Percentiles rank a stretch among this genome's conserved stretches.
Conservation (phyloP, 768 basidiomycete genomes). For the Nidula microcarpa region DNA sequence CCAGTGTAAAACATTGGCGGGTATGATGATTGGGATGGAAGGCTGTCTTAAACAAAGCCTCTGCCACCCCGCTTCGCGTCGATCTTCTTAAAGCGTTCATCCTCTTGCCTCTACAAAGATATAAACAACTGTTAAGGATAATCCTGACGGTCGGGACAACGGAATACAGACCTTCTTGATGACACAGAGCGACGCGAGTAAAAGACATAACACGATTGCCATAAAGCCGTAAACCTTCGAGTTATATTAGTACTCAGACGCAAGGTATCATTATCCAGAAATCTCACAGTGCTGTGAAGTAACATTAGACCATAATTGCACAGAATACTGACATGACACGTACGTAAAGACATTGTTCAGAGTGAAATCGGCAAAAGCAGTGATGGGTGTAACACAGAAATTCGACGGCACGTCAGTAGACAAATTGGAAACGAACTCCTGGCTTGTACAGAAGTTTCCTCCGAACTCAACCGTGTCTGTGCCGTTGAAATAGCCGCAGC, state of each 20-base stretch:
- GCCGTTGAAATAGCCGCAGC: slow-evolving; percentile 84
- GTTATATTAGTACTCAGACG: not conserved
- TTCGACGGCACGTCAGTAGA: slow-evolving; percentile 37
- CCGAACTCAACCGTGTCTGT: slow-evolving; percentile 56
- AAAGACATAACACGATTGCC: slow-evolving; percentile 69
- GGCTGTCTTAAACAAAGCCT: slow-evolving; percentile 64
- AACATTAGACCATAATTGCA: not conserved
- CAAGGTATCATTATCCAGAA: too few species aligned
- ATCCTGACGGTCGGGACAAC: not conserved
- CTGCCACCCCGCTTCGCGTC: slow-evolving; percentile 84
- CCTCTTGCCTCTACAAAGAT: slow-evolving; percentile 61
- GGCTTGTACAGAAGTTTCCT: slow-evolving; percentile 55
- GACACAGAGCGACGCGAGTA: slow-evolving; percentile 80
- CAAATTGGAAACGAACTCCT: slow-evolving; percentile 35
- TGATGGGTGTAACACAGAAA: slow-evolving; percentile 74
- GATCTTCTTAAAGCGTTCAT: slow-evolving; percentile 84
- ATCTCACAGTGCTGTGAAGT: slow-evolving; percentile 37
- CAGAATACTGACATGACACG: slow-evolving; percentile 20
- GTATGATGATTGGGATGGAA: too few species aligned
- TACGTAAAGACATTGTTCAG: slow-evolving; percentile 85
- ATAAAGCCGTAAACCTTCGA: slow-evolving; percentile 77
- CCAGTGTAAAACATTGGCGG: too few species aligned
- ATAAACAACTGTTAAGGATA: slow-evolving; percentile 1
- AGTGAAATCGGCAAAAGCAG: slow-evolving; percentile 63
- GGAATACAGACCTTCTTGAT: slow-evolving; percentile 65